Evolutionary conservation across 225 moss, liverwort and hornwort species (phyloP), one percentile per base, ranked within the genome.

Genomic region (Bryoerythrophyllum caledonicum): DNA sequence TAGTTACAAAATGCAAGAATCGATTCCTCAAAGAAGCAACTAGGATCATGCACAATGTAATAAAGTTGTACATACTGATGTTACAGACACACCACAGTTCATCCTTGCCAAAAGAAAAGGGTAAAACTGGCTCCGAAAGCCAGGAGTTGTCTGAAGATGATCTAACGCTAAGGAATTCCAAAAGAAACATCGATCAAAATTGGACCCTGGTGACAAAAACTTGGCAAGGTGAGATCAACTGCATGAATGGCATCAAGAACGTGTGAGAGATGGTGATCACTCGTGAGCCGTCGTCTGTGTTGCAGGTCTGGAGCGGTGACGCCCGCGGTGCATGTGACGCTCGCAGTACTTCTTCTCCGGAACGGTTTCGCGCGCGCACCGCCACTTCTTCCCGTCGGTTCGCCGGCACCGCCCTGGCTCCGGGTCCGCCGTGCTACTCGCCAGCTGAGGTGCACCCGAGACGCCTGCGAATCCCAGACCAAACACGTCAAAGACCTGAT

Each of bases 281-380:
- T 38, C 38, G 9, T 48, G 48, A 67, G 48, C 8, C 64, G 63
- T 23, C 63, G 38, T 24, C 64, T 15, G 24, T 41, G 64, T 32
- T 32, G 3, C 41, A 6, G 65, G 15, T 43, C n/a, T 91, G 46
- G 96, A 89, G 65, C 96, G 92, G 74, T 94, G 96, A 74, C 96
- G 96, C 61, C 94, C 94, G 61, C 94, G 91, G 73, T 94, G 96
- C 96, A 96, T 96, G 75, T 96, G 96, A 38, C 94, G 90, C 82
- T 96, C 96, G 91, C 96, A 96, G 78, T 96, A 94, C 80, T 96
- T 96, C 70, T 96, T 94, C 74, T 94, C 96, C 20, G 94, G 92
- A 19, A 96, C 92, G 54, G 94, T 94, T 65, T 96, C 96, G 4
- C 96, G 85, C 15, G 91, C 84, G 81, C 96, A 96, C 52, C 96